Base-by-base conservation (phyloP, 805 yeast genomes). In the Blastobotrys robertii region DNA sequence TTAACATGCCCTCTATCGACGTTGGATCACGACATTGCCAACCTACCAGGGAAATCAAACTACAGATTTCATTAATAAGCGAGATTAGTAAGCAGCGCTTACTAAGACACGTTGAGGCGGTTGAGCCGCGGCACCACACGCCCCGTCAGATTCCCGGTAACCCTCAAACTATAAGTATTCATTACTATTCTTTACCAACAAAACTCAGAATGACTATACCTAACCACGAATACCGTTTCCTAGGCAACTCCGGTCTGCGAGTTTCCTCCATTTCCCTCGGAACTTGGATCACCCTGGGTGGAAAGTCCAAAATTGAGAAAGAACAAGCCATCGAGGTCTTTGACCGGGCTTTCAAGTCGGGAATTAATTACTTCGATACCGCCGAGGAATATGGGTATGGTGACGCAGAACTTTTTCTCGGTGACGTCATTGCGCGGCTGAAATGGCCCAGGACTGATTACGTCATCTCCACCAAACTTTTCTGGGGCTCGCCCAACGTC, bases 331-430 rank as follows among this genome's bases (percentile, higher is more conserved):
- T 46, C 37, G 53, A 44, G 33, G 55, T 57, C 43, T 53, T 58
- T 37, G 57, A 54, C 44, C 47, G 40, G 35, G 63, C 63, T 8
- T 58, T 52, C 59, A 50, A 54, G 44, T 46, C 47, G 22, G 63
- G 63, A 2, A 56, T 57, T 50, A 58, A 58, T 49, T 58, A 53
- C 44, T 58, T 58, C 36, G 63, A 58, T 42, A 57, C 63, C 7
- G 62, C 60, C n/a, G 63, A 58, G 44, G 54, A 46, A 13, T 58
- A 58, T 38, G 50, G 54, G 7, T 45, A 44, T 11, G 63, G 63
- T 25, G 48, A 49, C 30, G 57, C 58, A 37, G 63, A 58, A 44
- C 39, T 36, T 4, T 54, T 55, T 8, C 52, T 58, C 46, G 63
- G 63, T 25, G 44, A 50, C 22, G 53, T 55, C 40, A 49, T 58